Evolutionary conservation across 345 rosid genomes (phyloP), one percentile per base, ranked within the genome.

Genomic region (Diplotaxis tenuifolia): DNA sequence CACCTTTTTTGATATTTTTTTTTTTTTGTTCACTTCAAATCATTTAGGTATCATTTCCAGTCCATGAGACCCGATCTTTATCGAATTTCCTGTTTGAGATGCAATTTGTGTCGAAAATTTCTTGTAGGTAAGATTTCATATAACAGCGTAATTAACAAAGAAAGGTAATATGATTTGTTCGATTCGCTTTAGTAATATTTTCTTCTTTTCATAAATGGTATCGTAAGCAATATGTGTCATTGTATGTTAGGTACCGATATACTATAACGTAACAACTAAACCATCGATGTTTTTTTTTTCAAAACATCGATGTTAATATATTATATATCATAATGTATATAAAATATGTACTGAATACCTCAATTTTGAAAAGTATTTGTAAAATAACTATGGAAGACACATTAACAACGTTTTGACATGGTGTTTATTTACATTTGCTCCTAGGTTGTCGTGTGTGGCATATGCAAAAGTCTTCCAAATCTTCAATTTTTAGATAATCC

Each of bases 51-150:
- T 25, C 29, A 40, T 54, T 56, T 18, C 65, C 6, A 42, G 45
- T 70, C 65, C 15, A 19, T 7, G 14, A 69, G 14, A 40, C 12
- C 52, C 28, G 42, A 34, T 63, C 28, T 63, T 23, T 72, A 19
- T 73, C 14, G 19, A 56, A 21, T 42, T 65, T 45, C 27, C 27
- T 12, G 36, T 65, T 65, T 56, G 49, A n/a, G 71, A n/a, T 55
- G 49, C 58, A 65, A 55, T 42, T 28, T 40, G 40, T 40, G 25
- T 55, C n/a, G 71, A 65, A 62, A 72, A 63, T 38, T 72, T 18
- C 7, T 12, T 36, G 42, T 72, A 11, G 15, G 63, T 62, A 34
- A 53, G 75, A 53, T 53, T 31, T 71, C 60, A 49, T 49, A 29
- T 52, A 53, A 47, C 20, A 45, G 11, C 31, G n/a, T n/a, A n/a